Evolutionary conservation across 169 alveolate species (phyloP).

Genomic region (Perkinsus marinus): DNA sequence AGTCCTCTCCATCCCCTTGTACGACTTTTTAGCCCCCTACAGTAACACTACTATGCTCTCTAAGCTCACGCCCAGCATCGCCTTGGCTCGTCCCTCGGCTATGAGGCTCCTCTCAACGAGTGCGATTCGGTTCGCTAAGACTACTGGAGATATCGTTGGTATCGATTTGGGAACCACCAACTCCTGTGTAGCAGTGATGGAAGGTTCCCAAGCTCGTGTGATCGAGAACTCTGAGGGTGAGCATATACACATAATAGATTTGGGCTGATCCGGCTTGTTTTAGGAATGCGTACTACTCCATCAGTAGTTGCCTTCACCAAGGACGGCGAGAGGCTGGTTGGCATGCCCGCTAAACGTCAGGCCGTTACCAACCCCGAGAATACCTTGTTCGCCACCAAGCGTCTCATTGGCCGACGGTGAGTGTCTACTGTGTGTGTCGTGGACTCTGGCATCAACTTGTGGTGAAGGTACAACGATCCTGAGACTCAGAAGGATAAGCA

Average conservation of each 20-base stretch:
- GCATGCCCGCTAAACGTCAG: conserved; percentile 89
- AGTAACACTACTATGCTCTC: background rate
- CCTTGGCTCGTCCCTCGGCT: background rate
- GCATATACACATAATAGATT: background rate
- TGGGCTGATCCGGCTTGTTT: background rate
- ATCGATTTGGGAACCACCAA: conserved; percentile 99
- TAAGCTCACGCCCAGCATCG: background rate
- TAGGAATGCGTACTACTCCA: conserved; percentile 93
- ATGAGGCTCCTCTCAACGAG: background rate
- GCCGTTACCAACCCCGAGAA: conserved; percentile 92
- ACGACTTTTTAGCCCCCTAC: background rate
- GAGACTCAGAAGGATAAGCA: conserved; percentile 89
- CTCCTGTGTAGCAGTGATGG: conserved; percentile 97
- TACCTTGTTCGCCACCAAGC: conserved; percentile 85
- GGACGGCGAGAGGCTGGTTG: conserved; percentile 89
- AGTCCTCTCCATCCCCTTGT: background rate
- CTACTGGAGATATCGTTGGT: conserved; percentile 81
- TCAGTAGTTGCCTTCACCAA: conserved; percentile 91
- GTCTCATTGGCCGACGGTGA: conserved; percentile 88
- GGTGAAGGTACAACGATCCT: conserved; percentile 52
- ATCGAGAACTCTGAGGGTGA: conserved; percentile 83
- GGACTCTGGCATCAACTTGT: too few relatives aligned
- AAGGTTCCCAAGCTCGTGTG: conserved; percentile 87
- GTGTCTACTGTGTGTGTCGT: conserved; percentile 31
- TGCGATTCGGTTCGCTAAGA: background rate